Evolutionary conservation across 495 filamentous ascomycete genomes (phyloP), one percentile per base, ranked within the genome.

Genomic region (Extremus antarcticus): DNA sequence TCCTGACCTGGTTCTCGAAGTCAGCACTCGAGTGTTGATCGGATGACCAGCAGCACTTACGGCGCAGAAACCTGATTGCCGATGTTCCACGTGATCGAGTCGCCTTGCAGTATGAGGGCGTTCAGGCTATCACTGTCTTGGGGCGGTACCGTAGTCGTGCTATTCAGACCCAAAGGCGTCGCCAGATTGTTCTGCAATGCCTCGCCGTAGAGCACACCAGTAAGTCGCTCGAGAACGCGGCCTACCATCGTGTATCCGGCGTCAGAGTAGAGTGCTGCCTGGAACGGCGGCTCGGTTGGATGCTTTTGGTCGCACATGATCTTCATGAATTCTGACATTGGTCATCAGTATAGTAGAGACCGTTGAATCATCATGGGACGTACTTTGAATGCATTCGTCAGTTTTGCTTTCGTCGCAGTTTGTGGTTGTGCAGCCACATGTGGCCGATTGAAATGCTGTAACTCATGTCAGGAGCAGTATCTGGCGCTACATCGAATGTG

Each of bases 141-240:
- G 29, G 29, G 29, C 29, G 4, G 4, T 4, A 7, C 4, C 7
- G 7, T 35, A 13, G 7, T 35, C 7, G 29, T 35, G 29, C 13
- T 4, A 13, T 35, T 13, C 7, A 82, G 68, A 1, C 63, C 61
- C 0, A 77, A 61, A 11, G 71, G 71, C 3, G 62, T 51, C 23
- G 73, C 65, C 41, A 81, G 24, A 21, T 19, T 25, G 11, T 21
- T 38, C 29, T 50, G 35, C 3, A 63, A 3, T 11, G 48, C 49
- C 7, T 56, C 55, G 2, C 10, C 25, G 46, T 53, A 60, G 1
- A 53, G 22, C 43, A 55, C 13, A 41, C 43, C 43, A 4, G 46
- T 52, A 2, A 63, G 22, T 7, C 25, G 40, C 53, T 60, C 57
- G 35, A 63, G 41, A 15, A 56, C 53, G 15, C 16, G 35, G 10